Base-by-base conservation (phyloP, 2,329 filamentous ascomycete genomes). In the Botrytis squamosa region DNA sequence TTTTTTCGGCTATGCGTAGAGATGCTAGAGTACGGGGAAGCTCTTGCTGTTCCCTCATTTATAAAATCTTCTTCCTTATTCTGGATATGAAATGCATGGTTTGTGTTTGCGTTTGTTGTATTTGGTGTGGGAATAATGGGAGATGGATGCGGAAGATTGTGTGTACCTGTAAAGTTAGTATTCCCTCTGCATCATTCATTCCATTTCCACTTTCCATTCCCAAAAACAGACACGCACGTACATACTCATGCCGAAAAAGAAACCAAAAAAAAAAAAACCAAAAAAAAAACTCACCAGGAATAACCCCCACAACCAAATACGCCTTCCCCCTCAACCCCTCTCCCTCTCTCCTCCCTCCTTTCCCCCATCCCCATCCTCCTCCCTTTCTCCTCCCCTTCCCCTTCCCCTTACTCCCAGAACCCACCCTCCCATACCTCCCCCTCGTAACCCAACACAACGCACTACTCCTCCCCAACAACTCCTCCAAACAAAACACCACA, bases 261-360 rank as follows among this genome's bases (percentile, higher is more conserved):
- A n/a, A n/a, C n/a, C n/a, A n/a, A n/a, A 22, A 46, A 9, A 4
- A 29, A 29, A n/a, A 14, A 52, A 52, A 0, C 5, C 10, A 29
- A 29, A 40, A 29, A 40, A 40, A n/a, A 20, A 66, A 18, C 65
- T 68, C 65, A 68, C 65, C 65, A 68, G 65, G 65, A 68, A 68
- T 68, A 57, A 68, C 49, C 16, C 65, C 65, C 25, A 40, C 65
- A 68, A 68, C 49, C 65, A 68, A 42, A 55, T 68, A 68, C 36
- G 65, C 65, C n/a, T 57, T 68, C 16, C 65, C 65, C 6, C 36
- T 68, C 36, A 68, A 57, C 9, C 36, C 49, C 10, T 25, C 14
- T 9, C 33, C 25, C 20, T 16, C 16, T 40, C 16, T n/a, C 4
- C 25, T n/a, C 4, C 60, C 38, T 20, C 25, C 14, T 1, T 1